Evolutionary conservation across 2,329 filamentous ascomycete species (phyloP), one percentile per base, ranked within the genome.

Genomic region (Ceratocystis cacaofunesta): DNA sequence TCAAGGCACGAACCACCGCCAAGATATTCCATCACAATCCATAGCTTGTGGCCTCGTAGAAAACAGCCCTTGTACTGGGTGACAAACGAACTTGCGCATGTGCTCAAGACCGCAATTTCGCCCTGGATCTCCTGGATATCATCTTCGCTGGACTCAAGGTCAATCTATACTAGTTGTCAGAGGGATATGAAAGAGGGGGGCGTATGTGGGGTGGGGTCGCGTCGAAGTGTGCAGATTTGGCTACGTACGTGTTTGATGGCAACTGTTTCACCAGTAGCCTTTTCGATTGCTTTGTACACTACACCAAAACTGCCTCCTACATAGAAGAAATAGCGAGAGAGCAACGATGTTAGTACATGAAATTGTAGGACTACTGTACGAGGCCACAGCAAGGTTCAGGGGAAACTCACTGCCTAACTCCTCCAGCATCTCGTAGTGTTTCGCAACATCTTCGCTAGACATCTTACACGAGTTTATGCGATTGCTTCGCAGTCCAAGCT

Each of bases 21-120:
- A 10, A 99, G 79, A 73, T 88, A 99, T 76, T 99, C 94, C 94
- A 99, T 99, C 67, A 97, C 90, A 73, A 99, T 99, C 94, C 94
- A 99, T 79, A 99, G 79, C 77, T 97, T 99, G 74, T 92, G 89
- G 30, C 94, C 94, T 70, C 90, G 85, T n/a, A 97, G 82, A 75
- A 97, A 99, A 73, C 92, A 96, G 25, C 90, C 89, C 74, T 92
- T 95, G 80, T 99, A 99, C 74, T 95, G 89, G 17, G 94, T 97
- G 70, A 99, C 91, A 75, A 88, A 95, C 61, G 89, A 88, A 74
- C 92, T 96, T 70, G 89, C 88, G 78, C 94, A 99, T 64, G 94
- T 96, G 76, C 92, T 94, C 68, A 99, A 81, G 43, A 99, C 88
- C 2, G 90, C 88, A 70, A 99, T 97, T 74, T 99, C 94, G 73